phyloP scores from a whole-genome alignment of 2,329 filamentous ascomycete species.

The Fusarium setosum region DNA sequence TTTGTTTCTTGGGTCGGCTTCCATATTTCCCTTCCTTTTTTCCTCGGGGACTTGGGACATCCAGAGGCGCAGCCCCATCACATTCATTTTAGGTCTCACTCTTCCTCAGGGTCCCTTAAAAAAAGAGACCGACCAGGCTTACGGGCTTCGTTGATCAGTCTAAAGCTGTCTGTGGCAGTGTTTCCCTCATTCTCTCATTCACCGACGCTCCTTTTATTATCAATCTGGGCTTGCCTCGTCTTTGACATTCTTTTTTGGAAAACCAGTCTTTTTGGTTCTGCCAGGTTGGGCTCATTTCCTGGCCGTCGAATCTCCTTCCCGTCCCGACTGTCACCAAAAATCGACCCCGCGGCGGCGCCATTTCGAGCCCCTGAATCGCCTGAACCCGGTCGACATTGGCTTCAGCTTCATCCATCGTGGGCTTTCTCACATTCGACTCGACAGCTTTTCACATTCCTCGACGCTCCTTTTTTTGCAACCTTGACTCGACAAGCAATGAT shows the following conservation, averaged over 20 bases:
- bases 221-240: conserved; percentile 23
- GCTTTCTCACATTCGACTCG: too few species aligned
- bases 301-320: not conserved
- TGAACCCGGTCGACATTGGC: conserved; percentile 11
- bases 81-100: not conserved
- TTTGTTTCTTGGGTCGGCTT: too few species aligned
- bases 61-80: conserved; percentile 8
- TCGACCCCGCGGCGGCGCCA: conserved; percentile 30
- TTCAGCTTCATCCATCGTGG: conserved; percentile 2
- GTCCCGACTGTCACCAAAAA: not conserved
- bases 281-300: not conserved
- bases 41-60: not conserved
- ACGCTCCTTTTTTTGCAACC: not conserved
- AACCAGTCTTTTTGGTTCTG: too few species aligned
- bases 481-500: conserved; percentile 1
- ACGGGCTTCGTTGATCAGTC: conserved; percentile 12
- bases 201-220: not conserved
- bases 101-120: not conserved
- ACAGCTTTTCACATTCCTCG: not conserved
- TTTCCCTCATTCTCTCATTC: not conserved
- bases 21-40: too few species aligned
- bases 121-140: not conserved
- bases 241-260: not conserved
- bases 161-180: conserved; percentile 23
- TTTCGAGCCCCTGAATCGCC: conserved; percentile 31